Conservation (phyloP, 202 grass and related monocot species). For the Musa balbisiana region DNA sequence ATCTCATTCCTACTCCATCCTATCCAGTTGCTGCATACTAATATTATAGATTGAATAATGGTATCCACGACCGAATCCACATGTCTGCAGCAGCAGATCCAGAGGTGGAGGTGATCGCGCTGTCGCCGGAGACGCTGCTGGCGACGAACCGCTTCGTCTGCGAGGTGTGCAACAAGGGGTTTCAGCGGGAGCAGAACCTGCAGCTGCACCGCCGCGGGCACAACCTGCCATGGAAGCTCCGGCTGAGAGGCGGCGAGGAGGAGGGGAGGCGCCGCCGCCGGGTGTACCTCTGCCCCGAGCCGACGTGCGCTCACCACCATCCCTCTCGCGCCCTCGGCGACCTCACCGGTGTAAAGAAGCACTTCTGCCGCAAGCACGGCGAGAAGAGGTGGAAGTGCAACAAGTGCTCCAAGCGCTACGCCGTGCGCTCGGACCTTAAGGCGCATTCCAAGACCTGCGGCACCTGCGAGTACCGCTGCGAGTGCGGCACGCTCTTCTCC, state of each 20-base stretch:
- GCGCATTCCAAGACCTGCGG: conserved; percentile 98
- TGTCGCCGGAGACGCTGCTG: conserved; percentile 20
- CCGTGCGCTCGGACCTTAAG: conserved; percentile 95
- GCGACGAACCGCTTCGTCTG: conserved; percentile 26
- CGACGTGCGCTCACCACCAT: conserved; percentile 88
- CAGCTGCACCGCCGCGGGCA: conserved; percentile 26
- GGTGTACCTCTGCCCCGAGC: conserved; percentile 93
- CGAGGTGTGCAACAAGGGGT: conserved; percentile 25
- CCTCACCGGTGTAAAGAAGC: conserved; percentile 97
- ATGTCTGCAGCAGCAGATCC: conserved; percentile 12
- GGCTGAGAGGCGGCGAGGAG: conserved; percentile 13
- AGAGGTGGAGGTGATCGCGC: conserved; percentile 21
- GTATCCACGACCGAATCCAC: neutral
- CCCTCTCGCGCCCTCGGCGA: conserved; percentile 83
- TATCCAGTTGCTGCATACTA: too few relatives aligned
- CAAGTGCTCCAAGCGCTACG: conserved; percentile 96
- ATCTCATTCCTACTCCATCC: too few relatives aligned
- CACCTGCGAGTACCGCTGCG: conserved; percentile 91
- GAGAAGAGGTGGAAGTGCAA: conserved; percentile 99
- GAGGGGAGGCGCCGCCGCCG: conserved; percentile 29
- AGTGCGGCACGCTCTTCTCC: conserved; percentile 96
- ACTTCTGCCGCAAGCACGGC: conserved; percentile 97
- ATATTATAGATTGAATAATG: neutral
- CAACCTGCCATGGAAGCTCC: conserved; percentile 27
- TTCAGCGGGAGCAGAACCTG: conserved; percentile 25